Percentiles rank a stretch among this genome's conserved stretches.
Evolutionary conservation across 176 grass and related monocot species (phyloP).

Genomic region (Phoenix dactylifera): DNA sequence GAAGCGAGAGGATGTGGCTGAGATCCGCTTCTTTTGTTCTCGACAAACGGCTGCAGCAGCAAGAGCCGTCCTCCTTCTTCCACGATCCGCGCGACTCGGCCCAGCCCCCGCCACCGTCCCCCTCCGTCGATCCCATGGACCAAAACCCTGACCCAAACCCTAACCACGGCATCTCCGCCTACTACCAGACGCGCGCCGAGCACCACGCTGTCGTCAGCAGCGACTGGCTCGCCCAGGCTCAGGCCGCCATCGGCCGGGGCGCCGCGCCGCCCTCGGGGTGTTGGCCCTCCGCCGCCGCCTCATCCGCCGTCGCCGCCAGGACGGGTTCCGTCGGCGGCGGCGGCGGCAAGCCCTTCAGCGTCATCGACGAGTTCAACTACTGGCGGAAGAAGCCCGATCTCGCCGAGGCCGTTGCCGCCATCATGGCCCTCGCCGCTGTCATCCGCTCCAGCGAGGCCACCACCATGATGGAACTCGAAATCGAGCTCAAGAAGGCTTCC

Average conservation of each 20-base stretch:
- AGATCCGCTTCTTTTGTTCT: slow-evolving; percentile 40
- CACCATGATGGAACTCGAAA: slow-evolving; percentile 99
- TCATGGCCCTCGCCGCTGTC: slow-evolving; percentile 85
- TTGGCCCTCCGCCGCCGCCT: neutral
- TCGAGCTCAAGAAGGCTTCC: slow-evolving; percentile 95
- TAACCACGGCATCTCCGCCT: slow-evolving; percentile 55
- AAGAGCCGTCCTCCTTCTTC: slow-evolving; percentile 19
- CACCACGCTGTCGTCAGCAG: slow-evolving; percentile 76
- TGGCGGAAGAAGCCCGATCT: slow-evolving; percentile 92
- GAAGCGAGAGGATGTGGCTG: slow-evolving; percentile 24
- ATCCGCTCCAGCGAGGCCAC: slow-evolving; percentile 83
- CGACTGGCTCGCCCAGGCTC: slow-evolving; percentile 84
- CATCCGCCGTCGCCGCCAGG: neutral
- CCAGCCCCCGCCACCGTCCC: slow-evolving; percentile 5
- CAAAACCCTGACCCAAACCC: slow-evolving; percentile 37
- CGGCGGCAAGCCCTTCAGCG: slow-evolving; percentile 23
- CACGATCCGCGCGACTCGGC: slow-evolving; percentile 6
- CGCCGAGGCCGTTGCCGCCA: slow-evolving; percentile 86
- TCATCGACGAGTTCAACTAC: slow-evolving; percentile 93
- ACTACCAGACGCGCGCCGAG: slow-evolving; percentile 89
- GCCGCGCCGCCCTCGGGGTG: neutral
- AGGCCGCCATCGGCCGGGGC: slow-evolving; percentile 27
- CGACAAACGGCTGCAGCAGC: slow-evolving; percentile 15
- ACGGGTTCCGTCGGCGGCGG: too few relatives aligned
- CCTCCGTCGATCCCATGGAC: slow-evolving; percentile 19